Evolutionary conservation across 495 filamentous ascomycete genomes (phyloP).

Genomic region (Evansstolkia leycettana): DNA sequence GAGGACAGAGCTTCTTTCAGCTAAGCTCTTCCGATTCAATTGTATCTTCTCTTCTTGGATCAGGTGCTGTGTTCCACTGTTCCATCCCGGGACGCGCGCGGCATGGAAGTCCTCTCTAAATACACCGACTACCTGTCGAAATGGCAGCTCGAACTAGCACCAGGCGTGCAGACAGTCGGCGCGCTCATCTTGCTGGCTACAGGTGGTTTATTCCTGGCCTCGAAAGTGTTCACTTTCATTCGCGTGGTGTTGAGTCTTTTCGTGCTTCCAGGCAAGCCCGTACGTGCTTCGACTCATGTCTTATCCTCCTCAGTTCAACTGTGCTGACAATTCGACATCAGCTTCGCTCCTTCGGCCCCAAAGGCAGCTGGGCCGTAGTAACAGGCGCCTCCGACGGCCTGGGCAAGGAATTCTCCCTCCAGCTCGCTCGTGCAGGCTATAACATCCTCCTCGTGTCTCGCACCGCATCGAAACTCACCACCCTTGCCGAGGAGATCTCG

Average conservation of each 20-base stretch:
- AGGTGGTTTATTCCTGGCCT: conserved; percentile 46
- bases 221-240: conserved; percentile 46
- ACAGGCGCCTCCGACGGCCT: conserved; percentile 96
- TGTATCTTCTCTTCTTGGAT: conserved; percentile 1
- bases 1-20: conserved; percentile 9
- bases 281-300: conserved; percentile 19
- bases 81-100: conserved; percentile 1
- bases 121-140: conserved; percentile 21
- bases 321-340: conserved; percentile 27
- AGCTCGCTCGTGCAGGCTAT: conserved; percentile 84
- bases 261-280: conserved; percentile 53
- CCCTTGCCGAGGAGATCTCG: conserved; percentile 63
- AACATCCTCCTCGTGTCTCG: conserved; percentile 90
- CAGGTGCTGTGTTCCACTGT: neutral
- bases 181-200: conserved; percentile 32
- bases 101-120: conserved; percentile 27
- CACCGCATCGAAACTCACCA: conserved; percentile 75
- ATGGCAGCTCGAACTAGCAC: conserved; percentile 22
- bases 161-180: conserved; percentile 26
- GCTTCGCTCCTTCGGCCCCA: conserved; percentile 83
- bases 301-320: neutral
- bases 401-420: conserved; percentile 88
- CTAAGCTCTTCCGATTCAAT: conserved; percentile 8
- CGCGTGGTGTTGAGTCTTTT: conserved; percentile 63
- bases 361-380: conserved; percentile 87